phyloP scores from a whole-genome alignment of 176 grass and related monocot species.

The Musa beccarii region DNA sequence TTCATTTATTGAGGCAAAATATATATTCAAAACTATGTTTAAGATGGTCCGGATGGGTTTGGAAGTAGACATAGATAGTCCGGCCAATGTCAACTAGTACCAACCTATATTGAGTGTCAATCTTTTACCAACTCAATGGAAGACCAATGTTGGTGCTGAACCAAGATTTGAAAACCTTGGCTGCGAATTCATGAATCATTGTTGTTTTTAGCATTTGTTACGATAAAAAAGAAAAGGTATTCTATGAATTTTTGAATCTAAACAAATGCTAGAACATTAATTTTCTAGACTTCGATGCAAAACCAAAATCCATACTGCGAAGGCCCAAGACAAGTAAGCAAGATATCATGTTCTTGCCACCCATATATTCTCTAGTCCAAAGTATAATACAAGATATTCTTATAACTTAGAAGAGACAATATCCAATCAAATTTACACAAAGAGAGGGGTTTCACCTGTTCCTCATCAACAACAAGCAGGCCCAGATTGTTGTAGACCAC shows the following conservation, averaged over 20 bases:
- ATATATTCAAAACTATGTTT: too few species aligned
- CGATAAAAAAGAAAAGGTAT: neutral
- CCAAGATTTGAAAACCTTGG: too few species aligned
- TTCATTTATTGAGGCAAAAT: too few species aligned
- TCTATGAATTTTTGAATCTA: neutral
- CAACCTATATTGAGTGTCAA: too few species aligned
- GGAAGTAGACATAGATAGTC: too few species aligned
- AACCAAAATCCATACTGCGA: neutral
- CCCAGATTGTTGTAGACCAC: slow-evolving; percentile 78
- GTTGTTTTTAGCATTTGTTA: neutral
- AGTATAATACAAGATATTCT: neutral
- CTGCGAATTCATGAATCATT: neutral
- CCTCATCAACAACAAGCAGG: slow-evolving; percentile 92
- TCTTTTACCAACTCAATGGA: too few species aligned
- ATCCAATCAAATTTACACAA: slow-evolving; percentile 4
- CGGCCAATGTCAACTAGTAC: too few species aligned
- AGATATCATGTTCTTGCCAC: neutral
- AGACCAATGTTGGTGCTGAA: too few species aligned
- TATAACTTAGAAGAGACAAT: neutral
- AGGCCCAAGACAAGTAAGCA: neutral
- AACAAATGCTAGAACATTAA: too few species aligned
- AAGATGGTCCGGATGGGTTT: too few species aligned
- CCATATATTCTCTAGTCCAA: neutral
- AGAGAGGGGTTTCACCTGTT: slow-evolving; percentile 45
- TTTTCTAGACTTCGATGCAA: too few species aligned